These are phyloP conservation scores for Arabidopsis suecica DNA, from an alignment of 345 rosid genomes.

Conservation along the genomic window DNA sequence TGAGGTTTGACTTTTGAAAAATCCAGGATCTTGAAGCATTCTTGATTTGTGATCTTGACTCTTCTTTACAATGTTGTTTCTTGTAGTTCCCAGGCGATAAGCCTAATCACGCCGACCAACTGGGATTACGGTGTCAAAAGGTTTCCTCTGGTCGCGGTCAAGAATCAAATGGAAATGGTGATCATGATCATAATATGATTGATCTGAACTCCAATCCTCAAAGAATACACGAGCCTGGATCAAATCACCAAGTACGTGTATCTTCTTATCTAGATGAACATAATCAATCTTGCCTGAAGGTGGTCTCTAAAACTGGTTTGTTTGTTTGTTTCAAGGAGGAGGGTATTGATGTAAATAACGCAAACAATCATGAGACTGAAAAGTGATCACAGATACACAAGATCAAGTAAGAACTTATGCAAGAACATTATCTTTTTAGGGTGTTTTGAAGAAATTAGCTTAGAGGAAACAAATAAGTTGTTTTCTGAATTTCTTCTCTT, in stretches of 20 bases:
- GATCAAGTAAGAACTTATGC: constrained; percentile 41
- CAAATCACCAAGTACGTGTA: constrained; percentile 59
- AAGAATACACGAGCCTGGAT: constrained; percentile 57
- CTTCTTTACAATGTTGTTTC: constrained; percentile 11
- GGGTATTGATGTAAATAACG: constrained; percentile 54
- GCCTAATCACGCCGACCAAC: constrained; percentile 47
- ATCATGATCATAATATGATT: constrained; percentile 56
- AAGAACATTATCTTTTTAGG: constrained; percentile 3
- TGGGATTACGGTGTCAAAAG: constrained; percentile 43
- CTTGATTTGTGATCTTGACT: neutral
- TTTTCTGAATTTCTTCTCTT: neutral
- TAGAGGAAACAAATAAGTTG: neutral
- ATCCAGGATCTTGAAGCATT: constrained; percentile 1
- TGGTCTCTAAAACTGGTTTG: constrained; percentile 3
- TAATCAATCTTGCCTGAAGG: neutral
- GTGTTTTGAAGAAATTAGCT: constrained; percentile 24
- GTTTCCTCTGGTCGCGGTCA: constrained; percentile 40
- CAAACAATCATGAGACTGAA: constrained; percentile 57
- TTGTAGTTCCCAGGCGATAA: constrained; percentile 80
- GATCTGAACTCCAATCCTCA: constrained; percentile 81
- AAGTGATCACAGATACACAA: constrained; percentile 49
- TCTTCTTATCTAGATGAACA: constrained; percentile 15
- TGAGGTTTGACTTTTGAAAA: constrained; percentile 53
- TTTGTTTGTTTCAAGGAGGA: constrained; percentile 44
- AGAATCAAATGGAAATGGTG: constrained; percentile 46